Percentiles rank a stretch among this genome's conserved stretches.
These are phyloP conservation scores for Botrytis elliptica DNA, from an alignment of 2,329 filamentous ascomycete genomes.

Conservation along the genomic window DNA sequence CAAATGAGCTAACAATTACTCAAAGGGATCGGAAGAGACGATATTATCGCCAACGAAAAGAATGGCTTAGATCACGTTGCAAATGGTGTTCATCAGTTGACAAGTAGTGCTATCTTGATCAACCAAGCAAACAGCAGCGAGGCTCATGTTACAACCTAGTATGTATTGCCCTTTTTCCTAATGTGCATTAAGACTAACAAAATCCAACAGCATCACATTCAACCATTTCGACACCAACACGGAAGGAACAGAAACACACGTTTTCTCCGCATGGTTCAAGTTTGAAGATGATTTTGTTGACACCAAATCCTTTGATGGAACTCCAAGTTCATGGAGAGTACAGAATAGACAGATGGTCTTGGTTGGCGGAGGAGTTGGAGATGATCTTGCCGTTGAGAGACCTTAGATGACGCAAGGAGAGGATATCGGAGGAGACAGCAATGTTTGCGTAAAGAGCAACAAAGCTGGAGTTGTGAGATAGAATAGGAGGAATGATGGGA, in stretches of 20 bases:
- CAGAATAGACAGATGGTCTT: conserved; percentile 7
- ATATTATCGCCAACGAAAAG: conserved; percentile 7
- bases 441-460: background rate
- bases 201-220: conserved; percentile 3
- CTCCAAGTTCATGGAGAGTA: conserved; percentile 14
- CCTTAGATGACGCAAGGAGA: background rate
- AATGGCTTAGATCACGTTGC: background rate
- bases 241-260: background rate
- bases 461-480: background rate
- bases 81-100: conserved; percentile 13
- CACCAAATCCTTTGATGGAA: conserved; percentile 1
- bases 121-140: background rate
- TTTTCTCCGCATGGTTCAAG: background rate
- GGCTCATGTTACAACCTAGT: conserved; percentile 15
- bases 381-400: background rate
- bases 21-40: background rate
- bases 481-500: background rate
- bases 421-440: background rate
- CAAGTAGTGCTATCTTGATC: conserved; percentile 9
- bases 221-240: background rate
- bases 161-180: background rate
- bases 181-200: background rate
- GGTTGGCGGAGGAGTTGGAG: background rate
- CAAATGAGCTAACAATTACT: background rate
- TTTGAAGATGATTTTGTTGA: conserved; percentile 15